phyloP scores from a whole-genome alignment of 352 stramenopile genomes.

The Phytophthora citrophthora region DNA sequence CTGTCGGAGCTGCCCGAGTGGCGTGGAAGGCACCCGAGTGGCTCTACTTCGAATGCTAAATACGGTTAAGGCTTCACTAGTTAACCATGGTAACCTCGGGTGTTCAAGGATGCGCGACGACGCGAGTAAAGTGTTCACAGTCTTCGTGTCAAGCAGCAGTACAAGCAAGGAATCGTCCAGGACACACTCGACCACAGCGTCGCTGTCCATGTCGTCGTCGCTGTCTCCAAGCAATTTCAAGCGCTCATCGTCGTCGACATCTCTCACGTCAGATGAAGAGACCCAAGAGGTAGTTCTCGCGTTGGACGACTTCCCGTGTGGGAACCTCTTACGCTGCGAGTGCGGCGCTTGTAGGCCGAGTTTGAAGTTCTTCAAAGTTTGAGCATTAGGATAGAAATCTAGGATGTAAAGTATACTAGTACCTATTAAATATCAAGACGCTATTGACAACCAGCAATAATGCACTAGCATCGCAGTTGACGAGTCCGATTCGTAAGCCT shows the following conservation, averaged over 20 bases:
- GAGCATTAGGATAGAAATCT: slow-evolving; percentile 4
- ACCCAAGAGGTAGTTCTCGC: slow-evolving; percentile 6
- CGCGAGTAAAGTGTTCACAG: slow-evolving; percentile 35
- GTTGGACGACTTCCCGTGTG: slow-evolving; percentile 31
- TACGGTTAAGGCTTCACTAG: slow-evolving; percentile 40
- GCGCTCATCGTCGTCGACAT: slow-evolving; percentile 16
- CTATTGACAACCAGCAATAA: slow-evolving; percentile 6
- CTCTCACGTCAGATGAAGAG: slow-evolving; percentile 39
- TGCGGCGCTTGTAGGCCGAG: slow-evolving; percentile 25
- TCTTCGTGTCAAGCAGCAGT: slow-evolving; percentile 30
- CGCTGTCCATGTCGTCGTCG: slow-evolving; percentile 17
- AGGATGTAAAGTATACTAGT: slow-evolving; percentile 22
- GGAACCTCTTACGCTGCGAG: slow-evolving; percentile 25
- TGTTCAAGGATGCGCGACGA: slow-evolving; percentile 37
- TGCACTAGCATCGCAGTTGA: not conserved
- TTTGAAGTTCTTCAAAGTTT: not conserved
- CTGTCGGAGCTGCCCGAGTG: slow-evolving; percentile 30
- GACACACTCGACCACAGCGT: slow-evolving; percentile 7
- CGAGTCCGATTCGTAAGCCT: slow-evolving; percentile 2
- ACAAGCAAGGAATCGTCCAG: slow-evolving; percentile 7
- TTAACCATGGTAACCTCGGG: slow-evolving; percentile 44
- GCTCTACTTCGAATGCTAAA: slow-evolving; percentile 41
- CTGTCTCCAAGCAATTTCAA: slow-evolving; percentile 25
- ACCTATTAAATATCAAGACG: slow-evolving; percentile 10
- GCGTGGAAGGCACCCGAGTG: slow-evolving; percentile 34